Percentiles rank a stretch among this genome's conserved stretches.
These are phyloP conservation scores for Neobulgaria alba DNA, from an alignment of 2,329 filamentous ascomycete genomes.

Conservation along the genomic window DNA sequence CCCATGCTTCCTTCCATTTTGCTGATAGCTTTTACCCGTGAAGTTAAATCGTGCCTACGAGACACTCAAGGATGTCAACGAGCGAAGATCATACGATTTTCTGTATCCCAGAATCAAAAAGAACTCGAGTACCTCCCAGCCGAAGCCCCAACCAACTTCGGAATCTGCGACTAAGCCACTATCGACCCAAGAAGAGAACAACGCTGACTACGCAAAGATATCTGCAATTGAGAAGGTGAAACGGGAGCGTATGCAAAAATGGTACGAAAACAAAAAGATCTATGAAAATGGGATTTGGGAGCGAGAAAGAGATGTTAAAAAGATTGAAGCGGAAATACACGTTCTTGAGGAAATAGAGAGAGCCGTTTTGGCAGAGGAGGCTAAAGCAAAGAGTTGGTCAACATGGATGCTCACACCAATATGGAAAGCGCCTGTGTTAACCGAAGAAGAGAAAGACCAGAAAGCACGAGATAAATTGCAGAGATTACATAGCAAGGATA, in stretches of 20 bases:
- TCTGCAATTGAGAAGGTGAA: constrained; percentile 24
- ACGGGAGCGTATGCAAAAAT: constrained; percentile 26
- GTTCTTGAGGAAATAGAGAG: constrained; percentile 21
- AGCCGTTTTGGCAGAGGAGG: constrained; percentile 25
- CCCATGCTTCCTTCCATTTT: background rate
- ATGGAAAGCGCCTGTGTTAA: constrained; percentile 24
- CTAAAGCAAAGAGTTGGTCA: constrained; percentile 28
- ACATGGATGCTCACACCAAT: constrained; percentile 26
- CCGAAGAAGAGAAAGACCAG: constrained; percentile 27
- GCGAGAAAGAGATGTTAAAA: constrained; percentile 15
- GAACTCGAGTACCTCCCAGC: background rate
- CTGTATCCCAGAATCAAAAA: constrained; percentile 20
- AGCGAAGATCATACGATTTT: constrained; percentile 29
- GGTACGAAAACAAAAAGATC: constrained; percentile 20
- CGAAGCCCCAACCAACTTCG: background rate
- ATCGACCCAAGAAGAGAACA: constrained; percentile 6
- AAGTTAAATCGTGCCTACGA: constrained; percentile 31
- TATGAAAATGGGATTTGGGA: constrained; percentile 18
- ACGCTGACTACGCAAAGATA: constrained; percentile 22
- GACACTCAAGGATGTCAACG: constrained; percentile 28
- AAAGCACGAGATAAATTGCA: constrained; percentile 28
- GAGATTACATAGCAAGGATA: constrained; percentile 27
- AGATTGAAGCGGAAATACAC: constrained; percentile 25
- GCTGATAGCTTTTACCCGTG: background rate
- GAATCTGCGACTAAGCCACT: constrained; percentile 8